A percentile compares a stretch with the other conserved stretches of the same genome.
phyloP scores from a whole-genome alignment of 2,329 filamentous ascomycete genomes.

The Drechslerella dactyloides region DNA sequence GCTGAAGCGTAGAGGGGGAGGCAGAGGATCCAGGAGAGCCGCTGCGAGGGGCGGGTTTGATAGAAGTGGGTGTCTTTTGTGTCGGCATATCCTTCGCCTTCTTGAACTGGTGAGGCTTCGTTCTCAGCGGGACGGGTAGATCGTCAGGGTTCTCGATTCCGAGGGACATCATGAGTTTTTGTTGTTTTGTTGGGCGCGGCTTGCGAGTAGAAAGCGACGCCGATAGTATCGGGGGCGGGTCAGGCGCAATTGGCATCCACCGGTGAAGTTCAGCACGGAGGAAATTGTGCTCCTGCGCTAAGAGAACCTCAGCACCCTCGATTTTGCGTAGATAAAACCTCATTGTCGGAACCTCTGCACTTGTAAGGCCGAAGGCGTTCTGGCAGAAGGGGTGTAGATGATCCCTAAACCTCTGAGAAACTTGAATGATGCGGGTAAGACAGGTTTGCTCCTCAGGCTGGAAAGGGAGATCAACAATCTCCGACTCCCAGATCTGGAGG shows the following conservation, averaged over 20 bases:
- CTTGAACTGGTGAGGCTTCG: constrained; percentile 76
- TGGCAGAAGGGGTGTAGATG: constrained; percentile 80
- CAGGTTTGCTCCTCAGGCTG: constrained; percentile 94
- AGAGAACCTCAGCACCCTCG: constrained; percentile 90
- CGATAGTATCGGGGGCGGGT: constrained; percentile 83
- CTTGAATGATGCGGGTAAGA: constrained; percentile 82
- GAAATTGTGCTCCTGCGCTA: constrained; percentile 95
- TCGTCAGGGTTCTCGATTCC: constrained; percentile 91
- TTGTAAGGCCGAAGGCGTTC: constrained; percentile 75
- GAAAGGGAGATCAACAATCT: constrained; percentile 81
- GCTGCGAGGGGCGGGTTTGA: constrained; percentile 57
- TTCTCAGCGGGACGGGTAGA: constrained; percentile 79
- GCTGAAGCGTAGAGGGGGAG: constrained; percentile 53
- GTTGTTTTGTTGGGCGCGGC: constrained; percentile 92
- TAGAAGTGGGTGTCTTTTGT: constrained; percentile 55
- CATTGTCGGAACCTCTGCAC: constrained; percentile 85
- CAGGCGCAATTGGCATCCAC: constrained; percentile 86
- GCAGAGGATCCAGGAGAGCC: constrained; percentile 58
- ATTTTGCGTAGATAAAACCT: constrained; percentile 97
- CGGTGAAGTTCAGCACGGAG: constrained; percentile 95
- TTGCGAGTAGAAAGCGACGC: constrained; percentile 91
- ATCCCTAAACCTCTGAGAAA: constrained; percentile 81
- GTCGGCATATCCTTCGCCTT: constrained; percentile 64
- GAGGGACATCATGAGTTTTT: constrained; percentile 88
- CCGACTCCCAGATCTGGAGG: constrained; percentile 79